Conservation (phyloP, 768 basidiomycete species). For the Paxillus involutus region DNA sequence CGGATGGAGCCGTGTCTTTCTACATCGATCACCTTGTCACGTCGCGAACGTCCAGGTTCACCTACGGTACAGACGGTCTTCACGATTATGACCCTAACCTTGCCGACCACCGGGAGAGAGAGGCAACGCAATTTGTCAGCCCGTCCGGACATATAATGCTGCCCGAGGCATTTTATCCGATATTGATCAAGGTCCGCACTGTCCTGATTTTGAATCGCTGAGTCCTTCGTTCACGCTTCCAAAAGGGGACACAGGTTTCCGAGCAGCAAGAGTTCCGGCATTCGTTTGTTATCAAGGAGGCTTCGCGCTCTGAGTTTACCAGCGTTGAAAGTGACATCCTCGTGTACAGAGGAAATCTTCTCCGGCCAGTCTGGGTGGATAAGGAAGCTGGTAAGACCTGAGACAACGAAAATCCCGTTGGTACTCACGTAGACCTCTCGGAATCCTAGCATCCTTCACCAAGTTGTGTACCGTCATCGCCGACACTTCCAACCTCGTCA, state of each 20-base stretch:
- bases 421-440: too few species aligned
- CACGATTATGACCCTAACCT: conserved; percentile 25
- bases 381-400: conserved; percentile 8
- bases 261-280: conserved; percentile 21
- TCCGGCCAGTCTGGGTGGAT: conserved; percentile 11
- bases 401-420: too few species aligned
- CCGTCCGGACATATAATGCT: conserved; percentile 26
- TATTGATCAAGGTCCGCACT: too few species aligned
- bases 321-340: not conserved
- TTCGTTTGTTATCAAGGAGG: not conserved
- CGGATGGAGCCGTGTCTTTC: conserved; percentile 43
- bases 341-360: conserved; percentile 13
- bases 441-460: conserved; percentile 3
- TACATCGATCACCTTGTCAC: conserved; percentile 45
- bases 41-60: conserved; percentile 40
- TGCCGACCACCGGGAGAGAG: conserved; percentile 38
- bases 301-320: not conserved
- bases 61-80: conserved; percentile 35
- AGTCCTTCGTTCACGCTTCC: not conserved
- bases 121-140: conserved; percentile 15
- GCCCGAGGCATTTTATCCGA: too few species aligned
- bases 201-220: too few species aligned
- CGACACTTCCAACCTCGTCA: too few species aligned
- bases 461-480: conserved; percentile 1
- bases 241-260: conserved; percentile 15